These are phyloP conservation scores for Puccinia triticina DNA, from an alignment of 1,284 basidiomycete species.

Conservation along the genomic window DNA sequence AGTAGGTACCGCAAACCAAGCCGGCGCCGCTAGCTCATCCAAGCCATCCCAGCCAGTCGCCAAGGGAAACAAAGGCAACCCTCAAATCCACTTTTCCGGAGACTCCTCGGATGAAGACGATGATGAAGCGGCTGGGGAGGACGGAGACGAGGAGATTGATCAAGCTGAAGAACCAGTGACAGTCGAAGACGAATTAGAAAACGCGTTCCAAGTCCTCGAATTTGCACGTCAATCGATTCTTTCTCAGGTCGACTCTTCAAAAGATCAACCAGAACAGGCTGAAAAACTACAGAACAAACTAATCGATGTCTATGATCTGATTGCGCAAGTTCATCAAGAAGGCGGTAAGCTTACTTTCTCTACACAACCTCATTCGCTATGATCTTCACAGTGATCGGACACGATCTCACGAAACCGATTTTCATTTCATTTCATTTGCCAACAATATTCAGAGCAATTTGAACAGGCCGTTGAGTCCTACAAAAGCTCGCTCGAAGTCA, in stretches of 20 bases:
- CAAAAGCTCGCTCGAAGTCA: conserved; percentile 32
- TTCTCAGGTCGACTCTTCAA: neutral
- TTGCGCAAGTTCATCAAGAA: conserved; percentile 47
- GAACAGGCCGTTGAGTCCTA: conserved; percentile 38
- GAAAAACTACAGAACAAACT: conserved; percentile 28
- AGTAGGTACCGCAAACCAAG: neutral
- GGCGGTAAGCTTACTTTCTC: conserved; percentile 13
- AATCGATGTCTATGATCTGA: conserved; percentile 23
- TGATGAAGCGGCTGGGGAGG: neutral
- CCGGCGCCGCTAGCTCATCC: neutral
- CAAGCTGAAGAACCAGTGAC: conserved; percentile 17
- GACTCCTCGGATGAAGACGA: conserved; percentile 46
- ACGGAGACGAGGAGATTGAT: conserved; percentile 16
- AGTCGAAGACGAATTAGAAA: conserved; percentile 41
- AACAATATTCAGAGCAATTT: conserved; percentile 29
- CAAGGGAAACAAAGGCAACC: neutral
- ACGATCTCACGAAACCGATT: neutral
- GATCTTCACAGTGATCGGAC: too few species aligned
- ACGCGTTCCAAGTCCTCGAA: conserved; percentile 34
- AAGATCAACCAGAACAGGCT: neutral
- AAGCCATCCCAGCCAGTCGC: conserved; percentile 4
- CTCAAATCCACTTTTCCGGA: conserved; percentile 42
- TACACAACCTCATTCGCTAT: too few species aligned
- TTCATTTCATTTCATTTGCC: neutral
- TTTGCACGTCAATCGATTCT: conserved; percentile 14